Conservation (phyloP, 1,284 basidiomycete genomes). For the Inonotus obliquus region DNA sequence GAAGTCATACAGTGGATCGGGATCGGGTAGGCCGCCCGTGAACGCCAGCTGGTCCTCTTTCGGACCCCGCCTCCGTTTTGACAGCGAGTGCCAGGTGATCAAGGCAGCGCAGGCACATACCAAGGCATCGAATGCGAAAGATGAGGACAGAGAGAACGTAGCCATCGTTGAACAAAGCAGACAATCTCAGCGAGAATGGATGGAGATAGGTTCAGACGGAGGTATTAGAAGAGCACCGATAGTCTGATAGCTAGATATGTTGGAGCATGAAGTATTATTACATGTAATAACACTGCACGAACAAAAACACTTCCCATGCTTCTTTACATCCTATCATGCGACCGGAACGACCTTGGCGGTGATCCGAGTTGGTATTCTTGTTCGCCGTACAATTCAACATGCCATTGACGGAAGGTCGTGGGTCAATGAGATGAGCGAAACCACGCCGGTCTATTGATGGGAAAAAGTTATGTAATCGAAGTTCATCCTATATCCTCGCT, state of each 20-base stretch:
- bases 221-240: neutral
- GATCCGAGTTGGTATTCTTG: neutral
- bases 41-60: neutral
- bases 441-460: too few relatives aligned
- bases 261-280: neutral
- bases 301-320: neutral
- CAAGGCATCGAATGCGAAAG: neutral
- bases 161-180: neutral
- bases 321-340: neutral
- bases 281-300: neutral
- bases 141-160: neutral
- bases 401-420: too few relatives aligned
- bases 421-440: too few relatives aligned
- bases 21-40: constrained; percentile 23
- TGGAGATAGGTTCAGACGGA: neutral
- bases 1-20: constrained; percentile 28
- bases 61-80: neutral
- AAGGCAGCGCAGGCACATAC: neutral
- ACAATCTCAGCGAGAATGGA: neutral
- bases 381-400: too few relatives aligned
- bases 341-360: neutral
- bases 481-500: too few relatives aligned
- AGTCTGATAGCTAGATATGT: neutral
- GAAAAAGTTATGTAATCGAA: too few relatives aligned
- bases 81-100: constrained; percentile 2